Conservation (phyloP, 352 stramenopile genomes). For the Phytophthora colocasiae region DNA sequence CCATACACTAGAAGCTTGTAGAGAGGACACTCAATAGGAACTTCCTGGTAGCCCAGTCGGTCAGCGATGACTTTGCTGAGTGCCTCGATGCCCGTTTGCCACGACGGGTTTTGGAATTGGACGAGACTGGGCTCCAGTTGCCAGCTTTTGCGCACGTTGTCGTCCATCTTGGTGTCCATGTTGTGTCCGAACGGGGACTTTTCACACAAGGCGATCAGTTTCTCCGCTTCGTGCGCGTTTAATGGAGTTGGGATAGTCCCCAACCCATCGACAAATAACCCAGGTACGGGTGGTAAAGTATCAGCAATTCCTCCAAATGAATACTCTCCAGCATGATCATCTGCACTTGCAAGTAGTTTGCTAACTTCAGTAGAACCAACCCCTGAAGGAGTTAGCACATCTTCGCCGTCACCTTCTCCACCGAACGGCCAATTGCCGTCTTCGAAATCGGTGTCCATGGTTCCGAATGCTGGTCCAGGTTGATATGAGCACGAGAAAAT, state of each 20-base stretch:
- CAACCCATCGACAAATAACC: conserved; percentile 17
- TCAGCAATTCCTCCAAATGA: background rate
- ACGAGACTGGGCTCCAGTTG: conserved; percentile 14
- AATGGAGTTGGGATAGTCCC: conserved; percentile 19
- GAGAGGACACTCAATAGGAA: conserved; percentile 20
- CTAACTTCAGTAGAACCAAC: no score
- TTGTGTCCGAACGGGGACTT: conserved; percentile 39
- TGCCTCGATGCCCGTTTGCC: conserved; percentile 17
- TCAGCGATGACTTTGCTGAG: conserved; percentile 8
- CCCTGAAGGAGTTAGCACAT: no score
- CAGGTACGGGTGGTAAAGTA: conserved; percentile 4
- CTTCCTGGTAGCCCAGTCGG: conserved; percentile 18
- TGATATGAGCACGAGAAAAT: no score
- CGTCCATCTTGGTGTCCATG: conserved; percentile 25
- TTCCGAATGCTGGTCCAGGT: no score
- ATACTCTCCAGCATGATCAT: no score
- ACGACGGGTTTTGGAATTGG: conserved; percentile 18
- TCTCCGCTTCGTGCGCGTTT: conserved; percentile 7
- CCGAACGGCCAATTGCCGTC: no score
- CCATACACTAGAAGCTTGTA: conserved; percentile 68
- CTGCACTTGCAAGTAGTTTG: no score
- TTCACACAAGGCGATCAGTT: conserved; percentile 9
- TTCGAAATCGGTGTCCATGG: no score
- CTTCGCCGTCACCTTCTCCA: no score
- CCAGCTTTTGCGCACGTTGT: conserved; percentile 33